Evolutionary conservation across 2,329 filamentous ascomycete species (phyloP), one percentile per base, ranked within the genome.

Genomic region (Penicillium psychrosexuale): DNA sequence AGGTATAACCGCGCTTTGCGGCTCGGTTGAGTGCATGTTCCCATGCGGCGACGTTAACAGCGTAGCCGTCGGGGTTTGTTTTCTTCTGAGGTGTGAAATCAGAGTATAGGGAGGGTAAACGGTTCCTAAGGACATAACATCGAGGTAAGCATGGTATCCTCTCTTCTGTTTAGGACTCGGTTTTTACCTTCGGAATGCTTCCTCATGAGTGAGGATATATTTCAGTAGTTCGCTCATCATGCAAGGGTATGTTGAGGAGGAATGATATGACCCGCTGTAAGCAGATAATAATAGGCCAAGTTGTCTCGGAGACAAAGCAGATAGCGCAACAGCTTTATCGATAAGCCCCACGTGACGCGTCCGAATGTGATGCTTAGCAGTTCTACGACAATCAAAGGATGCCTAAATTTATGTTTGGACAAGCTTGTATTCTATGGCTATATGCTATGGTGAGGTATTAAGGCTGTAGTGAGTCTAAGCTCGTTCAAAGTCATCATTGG

Each of bases 31-130:
- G 80, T 2, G 86, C 91, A 37, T 83, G 82, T 55, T 87, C 84
- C 91, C 91, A 96, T 49, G 90, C 89, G 7, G 82, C 76, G 39
- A 90, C 79, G 70, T 96, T 96, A 40, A 91, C 90, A 19, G 80
- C 77, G 76, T 91, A 96, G 66, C 90, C 91, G 71, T 95, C 90
- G 1, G 91, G 90, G 68, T 96, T 96, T 22, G 89, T 84, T 37
- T 82, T 84, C 65, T 82, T 82, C 63, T 93, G 90, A 5, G 84
- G 75, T 36, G 84, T 80, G 69, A 96, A 96, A 71, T 96, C 91
- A 45, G 91, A 92, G 76, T 95, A 96, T 43, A 96, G 84, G 5
- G 91, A 92, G 12, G 90, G 86, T 12, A 96, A 81, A 47, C 91
- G 89, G 60, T 86, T 83, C 76, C 87, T 91, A 40, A 31, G 28